These are phyloP conservation scores for Plenodomus tracheiphilus DNA, from an alignment of 2,329 filamentous ascomycete genomes.

Conservation along the genomic window DNA sequence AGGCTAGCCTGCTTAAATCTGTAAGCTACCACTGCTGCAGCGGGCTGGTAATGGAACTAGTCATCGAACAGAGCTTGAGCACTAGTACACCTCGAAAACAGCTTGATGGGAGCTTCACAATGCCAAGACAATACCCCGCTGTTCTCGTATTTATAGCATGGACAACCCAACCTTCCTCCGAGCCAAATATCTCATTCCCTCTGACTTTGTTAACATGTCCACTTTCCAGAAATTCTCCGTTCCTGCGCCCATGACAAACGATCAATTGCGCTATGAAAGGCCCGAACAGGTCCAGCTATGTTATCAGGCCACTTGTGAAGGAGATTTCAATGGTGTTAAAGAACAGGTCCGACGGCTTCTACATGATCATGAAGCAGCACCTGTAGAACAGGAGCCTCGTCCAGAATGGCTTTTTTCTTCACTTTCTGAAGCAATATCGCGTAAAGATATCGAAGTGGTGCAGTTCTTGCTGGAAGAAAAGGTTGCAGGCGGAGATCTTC, in stretches of 20 bases:
- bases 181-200: conserved; percentile 1
- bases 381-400: not conserved
- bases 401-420: conserved; percentile 4
- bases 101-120: too few species aligned
- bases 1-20: too few species aligned
- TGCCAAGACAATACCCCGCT: not conserved
- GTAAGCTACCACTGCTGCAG: too few species aligned
- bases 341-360: conserved; percentile 5
- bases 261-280: conserved; percentile 1
- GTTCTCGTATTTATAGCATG: not conserved
- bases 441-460: conserved; percentile 7
- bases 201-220: conserved; percentile 4
- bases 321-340: conserved; percentile 8
- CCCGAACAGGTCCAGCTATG: conserved; percentile 7
- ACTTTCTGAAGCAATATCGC: conserved; percentile 1
- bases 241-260: conserved; percentile 1
- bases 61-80: too few species aligned
- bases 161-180: not conserved
- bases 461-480: conserved; percentile 7
- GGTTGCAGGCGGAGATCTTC: conserved; percentile 5
- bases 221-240: conserved; percentile 2
- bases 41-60: too few species aligned
- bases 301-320: conserved; percentile 8
- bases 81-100: too few species aligned
- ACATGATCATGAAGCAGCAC: conserved; percentile 1